Base-by-base conservation (phyloP, 2,329 filamentous ascomycete species). In the Talaromyces sp. region DNA sequence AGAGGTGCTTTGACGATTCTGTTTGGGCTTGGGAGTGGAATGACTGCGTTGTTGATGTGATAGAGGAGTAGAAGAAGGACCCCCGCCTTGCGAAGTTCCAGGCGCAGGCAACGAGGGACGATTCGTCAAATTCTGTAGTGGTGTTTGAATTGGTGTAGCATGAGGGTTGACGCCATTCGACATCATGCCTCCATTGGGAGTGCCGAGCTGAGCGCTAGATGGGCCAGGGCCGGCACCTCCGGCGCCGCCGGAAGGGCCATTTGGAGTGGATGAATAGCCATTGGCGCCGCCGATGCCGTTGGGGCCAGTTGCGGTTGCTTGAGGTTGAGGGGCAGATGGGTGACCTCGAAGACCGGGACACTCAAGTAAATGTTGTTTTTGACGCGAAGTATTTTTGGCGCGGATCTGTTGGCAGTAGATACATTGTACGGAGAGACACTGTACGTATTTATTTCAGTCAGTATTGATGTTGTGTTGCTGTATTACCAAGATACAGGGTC, bases 371-470 rank as follows among this genome's bases (percentile, higher is more conserved):
- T 83, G 81, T 70, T 82, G 79, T 71, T 83, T 83, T 74, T 83
- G 81, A 67, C 81, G 80, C 66, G 80, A 82, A 64, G 81, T 83
- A 69, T 83, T 83, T 76, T 83, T 83, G 72, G 81, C 81, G 67
- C 81, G 79, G 65, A 82, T 82, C 72, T 83, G 81, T 70, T 83
- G 81, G 68, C 81, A 83, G 70, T 83, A 83, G 74, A 83, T 83
- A 73, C 81, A 83, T 75, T 83, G 81, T 25, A 83, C 81, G 52
- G 81, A 83, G 67, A 83, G 80, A 73, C 81, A 83, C 78, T 83
- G 70, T 52, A 70, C 66, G 66, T 54, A 37, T 37, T 37, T 50
- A 15, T 22, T 37, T 37, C 47, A 56, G 50, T 56, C 73, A 78
- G 77, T 77, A 74, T 75, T 69, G 70, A 49, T 66, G 67, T 63